A percentile compares a stretch with the other conserved stretches of the same genome.
These are phyloP conservation scores for barley (Hordeum vulgare) DNA, from an alignment of 176 grass and related monocot species.

Conservation along the genomic window MorexV3_pseudomolecules_assembly NC_058522.1:345551609-345552108, in stretches of 20 bases:
- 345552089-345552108: conserved; percentile 5
- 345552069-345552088: conserved; percentile 50
- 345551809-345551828: not conserved
- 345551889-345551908: not conserved
- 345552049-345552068: conserved; percentile 95
- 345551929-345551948: not conserved
- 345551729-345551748: not conserved
- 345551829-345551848: conserved; percentile 11
- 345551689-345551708: not conserved
- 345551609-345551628: not conserved
- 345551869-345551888: not conserved
- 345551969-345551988: conserved; percentile 80
- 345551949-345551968: not conserved
- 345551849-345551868: not conserved
- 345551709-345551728: not conserved
- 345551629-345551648: not conserved
- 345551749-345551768: not conserved
- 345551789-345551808: not conserved
- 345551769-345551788: not conserved
- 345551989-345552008: conserved; percentile 47
- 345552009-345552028: conserved; percentile 17
- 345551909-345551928: not conserved
- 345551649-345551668: not conserved
- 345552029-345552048: conserved; percentile 88
- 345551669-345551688: conserved; percentile 14